A percentile compares a stretch with the other conserved stretches of the same genome.
Conservation (phyloP, 2,329 filamentous ascomycete species). For the Aspergillus terreus region DNA sequence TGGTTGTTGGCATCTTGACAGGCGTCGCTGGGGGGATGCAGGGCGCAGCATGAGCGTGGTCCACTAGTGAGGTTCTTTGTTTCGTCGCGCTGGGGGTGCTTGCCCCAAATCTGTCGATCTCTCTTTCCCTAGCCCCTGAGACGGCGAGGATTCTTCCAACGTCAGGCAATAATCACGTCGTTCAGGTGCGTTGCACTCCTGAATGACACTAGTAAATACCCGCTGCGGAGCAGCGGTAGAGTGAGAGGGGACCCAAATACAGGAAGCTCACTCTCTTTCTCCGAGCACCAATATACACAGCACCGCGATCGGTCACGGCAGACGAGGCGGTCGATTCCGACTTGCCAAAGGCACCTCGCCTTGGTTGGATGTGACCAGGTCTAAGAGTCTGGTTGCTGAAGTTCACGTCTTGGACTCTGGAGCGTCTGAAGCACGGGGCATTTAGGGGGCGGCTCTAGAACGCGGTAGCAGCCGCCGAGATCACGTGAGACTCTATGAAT, state of each 20-base stretch:
- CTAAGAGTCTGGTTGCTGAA: not conserved
- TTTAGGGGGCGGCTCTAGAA: constrained; percentile 23
- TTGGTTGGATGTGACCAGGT: not conserved
- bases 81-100: constrained; percentile 1
- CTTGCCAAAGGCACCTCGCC: not conserved
- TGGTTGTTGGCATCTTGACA: constrained; percentile 51
- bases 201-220: constrained; percentile 14
- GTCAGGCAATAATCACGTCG: constrained; percentile 1
- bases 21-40: constrained; percentile 28
- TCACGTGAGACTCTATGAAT: not conserved
- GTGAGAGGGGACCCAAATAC: constrained; percentile 13
- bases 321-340: not conserved
- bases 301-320: not conserved
- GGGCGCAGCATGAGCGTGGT: constrained; percentile 32
- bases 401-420: not conserved
- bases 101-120: not conserved
- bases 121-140: not conserved
- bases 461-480: constrained; percentile 9
- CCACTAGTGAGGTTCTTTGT: constrained; percentile 4
- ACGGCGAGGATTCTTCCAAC: not conserved
- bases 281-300: not conserved
- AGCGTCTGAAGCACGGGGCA: constrained; percentile 15
- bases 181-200: constrained; percentile 13
- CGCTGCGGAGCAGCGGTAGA: constrained; percentile 21
- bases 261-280: constrained; percentile 8